phyloP scores from a whole-genome alignment of 176 grass and related monocot genomes.

The Triticum monococcum region DNA sequence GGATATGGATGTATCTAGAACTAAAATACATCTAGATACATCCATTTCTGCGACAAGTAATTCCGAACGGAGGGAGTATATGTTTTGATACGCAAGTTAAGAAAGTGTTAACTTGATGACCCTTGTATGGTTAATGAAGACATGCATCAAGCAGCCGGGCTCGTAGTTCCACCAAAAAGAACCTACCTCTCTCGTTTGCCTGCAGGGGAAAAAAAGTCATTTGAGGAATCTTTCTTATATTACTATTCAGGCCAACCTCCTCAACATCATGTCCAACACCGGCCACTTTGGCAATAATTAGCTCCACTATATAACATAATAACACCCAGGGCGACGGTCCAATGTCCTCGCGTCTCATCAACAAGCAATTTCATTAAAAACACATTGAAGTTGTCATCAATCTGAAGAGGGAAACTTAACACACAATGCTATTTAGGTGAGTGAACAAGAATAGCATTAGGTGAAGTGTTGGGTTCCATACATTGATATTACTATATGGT shows the following conservation, averaged over 20 bases:
- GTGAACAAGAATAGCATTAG: slow-evolving; percentile 20
- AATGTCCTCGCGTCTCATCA: slow-evolving; percentile 30
- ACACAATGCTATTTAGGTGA: neutral
- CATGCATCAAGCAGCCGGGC: neutral
- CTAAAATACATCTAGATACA: too few relatives aligned
- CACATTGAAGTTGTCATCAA: neutral
- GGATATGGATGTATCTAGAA: too few relatives aligned
- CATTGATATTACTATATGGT: neutral
- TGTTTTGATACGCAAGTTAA: neutral
- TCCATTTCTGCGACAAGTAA: too few relatives aligned
- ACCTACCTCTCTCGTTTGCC: neutral
- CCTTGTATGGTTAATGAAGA: neutral
- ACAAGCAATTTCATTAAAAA: neutral
- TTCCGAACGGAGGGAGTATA: too few relatives aligned
- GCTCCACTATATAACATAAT: slow-evolving; percentile 19
- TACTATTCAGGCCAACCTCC: neutral
- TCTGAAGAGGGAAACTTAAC: neutral
- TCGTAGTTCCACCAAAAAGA: neutral
- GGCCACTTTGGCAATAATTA: slow-evolving; percentile 40
- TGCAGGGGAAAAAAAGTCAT: neutral
- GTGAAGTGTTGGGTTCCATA: slow-evolving; percentile 3
- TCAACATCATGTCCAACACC: slow-evolving; percentile 31
- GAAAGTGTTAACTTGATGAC: neutral
- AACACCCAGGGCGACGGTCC: neutral
- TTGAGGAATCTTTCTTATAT: neutral